Conservation (phyloP, 176 grass and related monocot species). For the Rhynchospora pubera region DNA sequence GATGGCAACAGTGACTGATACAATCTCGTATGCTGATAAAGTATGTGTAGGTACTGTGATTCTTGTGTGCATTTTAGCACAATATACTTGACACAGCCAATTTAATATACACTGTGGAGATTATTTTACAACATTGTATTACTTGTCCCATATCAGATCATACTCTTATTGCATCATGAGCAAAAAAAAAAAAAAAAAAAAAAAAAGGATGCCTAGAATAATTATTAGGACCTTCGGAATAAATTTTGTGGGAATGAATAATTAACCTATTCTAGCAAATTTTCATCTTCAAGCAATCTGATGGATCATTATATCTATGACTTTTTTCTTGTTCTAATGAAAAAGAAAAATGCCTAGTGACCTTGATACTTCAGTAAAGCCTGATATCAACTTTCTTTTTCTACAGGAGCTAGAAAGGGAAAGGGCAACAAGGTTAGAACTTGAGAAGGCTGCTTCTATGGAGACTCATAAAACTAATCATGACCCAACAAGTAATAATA, state of each 20-base stretch:
- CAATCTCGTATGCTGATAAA: not conserved
- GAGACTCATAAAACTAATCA: constrained; percentile 54
- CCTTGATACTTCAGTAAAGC: not conserved
- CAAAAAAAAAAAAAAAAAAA: not conserved
- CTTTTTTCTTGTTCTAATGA: not conserved
- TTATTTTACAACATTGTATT: not conserved
- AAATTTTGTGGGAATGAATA: not conserved
- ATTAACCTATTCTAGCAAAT: not conserved
- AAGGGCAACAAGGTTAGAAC: constrained; percentile 64
- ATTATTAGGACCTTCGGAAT: not conserved
- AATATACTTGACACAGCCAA: not conserved
- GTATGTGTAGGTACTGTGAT: not conserved
- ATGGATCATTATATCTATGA: not conserved
- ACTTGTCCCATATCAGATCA: not conserved
- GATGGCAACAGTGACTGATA: not conserved
- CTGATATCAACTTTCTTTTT: constrained; percentile 13
- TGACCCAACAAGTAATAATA: constrained; percentile 51
- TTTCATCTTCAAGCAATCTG: constrained; percentile 4
- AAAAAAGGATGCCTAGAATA: too few species aligned
- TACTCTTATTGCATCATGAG: not conserved
- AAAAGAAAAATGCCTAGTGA: not conserved
- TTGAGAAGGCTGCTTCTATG: constrained; percentile 61
- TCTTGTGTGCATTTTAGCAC: not conserved
- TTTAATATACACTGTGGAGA: not conserved
- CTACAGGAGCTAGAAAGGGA: constrained; percentile 87